Evolutionary conservation across 202 grass and related monocot species (phyloP), one percentile per base, ranked within the genome.

Genomic region (Elaeis oleifera): DNA sequence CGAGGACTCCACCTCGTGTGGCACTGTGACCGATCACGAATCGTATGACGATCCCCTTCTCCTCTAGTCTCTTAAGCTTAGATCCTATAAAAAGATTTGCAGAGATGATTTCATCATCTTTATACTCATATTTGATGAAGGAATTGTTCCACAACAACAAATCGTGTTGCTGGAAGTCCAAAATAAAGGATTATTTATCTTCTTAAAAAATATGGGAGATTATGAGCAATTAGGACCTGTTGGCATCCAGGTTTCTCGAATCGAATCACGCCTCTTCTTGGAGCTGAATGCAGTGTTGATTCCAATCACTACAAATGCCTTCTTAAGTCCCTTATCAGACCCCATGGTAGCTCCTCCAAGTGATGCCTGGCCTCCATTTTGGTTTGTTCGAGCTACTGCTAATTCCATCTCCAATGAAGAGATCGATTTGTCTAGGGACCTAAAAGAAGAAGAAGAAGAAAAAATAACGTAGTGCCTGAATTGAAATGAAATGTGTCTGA

Each of bases 231-330:
- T 2, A 49, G 18, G 39, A 89, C 90, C 90, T 81, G 61, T 70
- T 53, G 87, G 92, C 4, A 97, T 82, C 92, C 87, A 97, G 23
- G 92, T 97, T 61, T 88, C 76, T 18, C 92, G 81, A 59, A 97
- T 79, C 24, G 92, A 88, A 65, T 97, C 79, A n/a, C 92, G 92
- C 53, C 92, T 83, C 71, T 79, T 89, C 69, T 58, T 81, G 76
- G 84, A 91, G 59, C 77, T 91, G 76, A 97, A 97, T 48, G 81
- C 91, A 28, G 87, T 96, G 80, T 96, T 96, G 70, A 96, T 88
- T 58, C 91, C 91, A 49, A 97, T 69, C 31, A 91, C 92, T 17
- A 85, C 82, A 78, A 89, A 91, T n/a, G 79, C 92, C 78, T 97
- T 97, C 77, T 89, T 82, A 3, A 54, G 86, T 15, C 17, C 55